phyloP scores from a whole-genome alignment of 768 basidiomycete genomes.

The Leccinum broughii region DNA sequence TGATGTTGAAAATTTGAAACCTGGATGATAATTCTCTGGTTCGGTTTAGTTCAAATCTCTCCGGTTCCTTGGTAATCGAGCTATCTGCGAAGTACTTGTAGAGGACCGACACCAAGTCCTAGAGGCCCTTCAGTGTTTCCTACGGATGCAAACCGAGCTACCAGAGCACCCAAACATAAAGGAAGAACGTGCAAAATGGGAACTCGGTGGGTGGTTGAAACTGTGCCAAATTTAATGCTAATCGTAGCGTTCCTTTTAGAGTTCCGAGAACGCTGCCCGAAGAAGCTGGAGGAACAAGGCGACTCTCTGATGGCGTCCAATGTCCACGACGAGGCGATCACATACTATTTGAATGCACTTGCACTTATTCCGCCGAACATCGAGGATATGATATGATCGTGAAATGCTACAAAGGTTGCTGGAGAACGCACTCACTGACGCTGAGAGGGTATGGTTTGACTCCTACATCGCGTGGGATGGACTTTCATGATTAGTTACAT shows the following conservation, averaged over 20 bases:
- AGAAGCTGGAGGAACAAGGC: neutral
- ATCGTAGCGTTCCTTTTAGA: neutral
- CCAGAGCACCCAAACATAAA: neutral
- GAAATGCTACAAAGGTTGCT: neutral
- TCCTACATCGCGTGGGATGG: neutral
- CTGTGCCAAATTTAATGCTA: no score
- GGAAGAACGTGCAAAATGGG: neutral
- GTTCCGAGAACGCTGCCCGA: neutral
- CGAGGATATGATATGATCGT: neutral
- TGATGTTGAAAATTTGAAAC: neutral
- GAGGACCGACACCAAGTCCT: neutral
- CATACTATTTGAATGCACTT: neutral
- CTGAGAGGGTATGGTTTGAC: neutral
- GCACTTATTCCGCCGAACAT: neutral
- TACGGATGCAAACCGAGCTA: neutral
- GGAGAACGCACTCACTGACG: neutral
- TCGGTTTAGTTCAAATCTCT: neutral
- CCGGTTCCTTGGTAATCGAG: neutral
- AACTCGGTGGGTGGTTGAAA: neutral
- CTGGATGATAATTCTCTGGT: neutral
- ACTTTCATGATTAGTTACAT: neutral
- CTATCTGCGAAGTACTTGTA: neutral
- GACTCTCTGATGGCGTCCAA: neutral
- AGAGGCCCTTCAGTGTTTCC: neutral
- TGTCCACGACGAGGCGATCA: neutral